phyloP scores from a whole-genome alignment of 2,329 filamentous ascomycete genomes.

The Pyrenophora teres region DNA sequence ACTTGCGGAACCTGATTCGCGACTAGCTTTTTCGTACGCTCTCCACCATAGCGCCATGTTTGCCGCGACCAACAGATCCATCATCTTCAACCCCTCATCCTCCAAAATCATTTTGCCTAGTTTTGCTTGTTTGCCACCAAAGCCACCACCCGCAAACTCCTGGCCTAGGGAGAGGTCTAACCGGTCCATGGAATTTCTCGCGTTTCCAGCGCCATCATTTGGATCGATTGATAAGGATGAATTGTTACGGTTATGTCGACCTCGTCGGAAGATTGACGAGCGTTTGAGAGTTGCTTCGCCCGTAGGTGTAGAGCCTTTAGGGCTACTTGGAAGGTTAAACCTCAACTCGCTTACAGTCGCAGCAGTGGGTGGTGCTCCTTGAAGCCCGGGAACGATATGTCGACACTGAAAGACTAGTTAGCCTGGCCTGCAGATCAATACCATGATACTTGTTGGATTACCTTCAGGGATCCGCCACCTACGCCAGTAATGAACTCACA shows the following conservation, averaged over 20 bases:
- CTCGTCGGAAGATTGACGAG: constrained; percentile 43
- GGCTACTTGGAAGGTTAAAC: constrained; percentile 77
- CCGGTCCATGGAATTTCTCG: constrained; percentile 49
- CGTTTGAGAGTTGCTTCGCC: constrained; percentile 40
- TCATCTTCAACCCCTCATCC: constrained; percentile 90
- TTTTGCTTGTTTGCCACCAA: constrained; percentile 84
- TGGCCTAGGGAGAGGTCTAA: constrained; percentile 77
- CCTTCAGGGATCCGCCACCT: constrained; percentile 72
- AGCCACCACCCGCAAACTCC: constrained; percentile 85
- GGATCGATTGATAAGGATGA: constrained; percentile 33
- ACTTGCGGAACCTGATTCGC: constrained; percentile 2
- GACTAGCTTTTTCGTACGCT: constrained; percentile 67
- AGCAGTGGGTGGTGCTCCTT: constrained; percentile 41
- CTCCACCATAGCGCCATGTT: constrained; percentile 96
- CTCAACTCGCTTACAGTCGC: constrained; percentile 78
- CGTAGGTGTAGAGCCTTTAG: constrained; percentile 37
- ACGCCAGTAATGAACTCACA: constrained; percentile 84
- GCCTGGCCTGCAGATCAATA: neutral
- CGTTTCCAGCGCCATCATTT: constrained; percentile 23
- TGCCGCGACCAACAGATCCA: constrained; percentile 87
- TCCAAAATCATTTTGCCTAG: constrained; percentile 90
- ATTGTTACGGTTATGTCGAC: constrained; percentile 34
- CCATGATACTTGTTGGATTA: constrained; percentile 5
- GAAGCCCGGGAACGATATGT: constrained; percentile 64
- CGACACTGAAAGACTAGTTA: constrained; percentile 56